Conservation (phyloP, 768 basidiomycete species). For the Auricularia heimuer region DNA sequence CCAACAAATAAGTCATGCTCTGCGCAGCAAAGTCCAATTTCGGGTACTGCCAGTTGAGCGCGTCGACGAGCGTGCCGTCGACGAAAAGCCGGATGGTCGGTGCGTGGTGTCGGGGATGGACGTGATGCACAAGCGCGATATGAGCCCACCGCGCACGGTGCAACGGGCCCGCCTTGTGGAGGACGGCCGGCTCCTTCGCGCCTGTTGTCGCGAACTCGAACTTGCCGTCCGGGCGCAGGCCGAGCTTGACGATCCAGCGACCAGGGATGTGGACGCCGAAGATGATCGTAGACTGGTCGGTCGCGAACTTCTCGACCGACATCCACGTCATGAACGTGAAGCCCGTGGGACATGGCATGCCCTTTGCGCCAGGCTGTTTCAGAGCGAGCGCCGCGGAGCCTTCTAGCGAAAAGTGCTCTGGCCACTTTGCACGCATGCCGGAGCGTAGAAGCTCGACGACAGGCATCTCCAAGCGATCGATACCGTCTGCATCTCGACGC, state of each 20-base stretch:
- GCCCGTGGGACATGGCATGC: constrained; percentile 44
- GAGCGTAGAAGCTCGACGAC: constrained; percentile 59
- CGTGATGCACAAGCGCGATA: constrained; percentile 54
- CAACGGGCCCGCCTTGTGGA: constrained; percentile 35
- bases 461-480: constrained; percentile 1
- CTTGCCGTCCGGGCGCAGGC: constrained; percentile 44
- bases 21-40: constrained; percentile 30
- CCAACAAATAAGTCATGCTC: constrained; percentile 40
- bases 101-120: constrained; percentile 30
- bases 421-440: constrained; percentile 69
- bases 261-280: constrained; percentile 27
- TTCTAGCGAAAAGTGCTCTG: constrained; percentile 65
- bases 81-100: constrained; percentile 61
- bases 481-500: constrained; percentile 1
- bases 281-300: constrained; percentile 21
- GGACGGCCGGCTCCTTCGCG: constrained; percentile 28
- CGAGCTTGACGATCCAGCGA: constrained; percentile 32
- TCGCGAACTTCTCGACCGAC: constrained; percentile 36
- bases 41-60: constrained; percentile 56
- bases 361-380: constrained; percentile 36
- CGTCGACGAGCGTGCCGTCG: constrained; percentile 60
- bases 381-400: constrained; percentile 42
- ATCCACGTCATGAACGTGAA: constrained; percentile 68
- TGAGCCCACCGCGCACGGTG: constrained; percentile 63
- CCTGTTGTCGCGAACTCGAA: constrained; percentile 38